Base-by-base conservation (phyloP, 352 stramenopile species). In the Sclerospora graminicola region DNA sequence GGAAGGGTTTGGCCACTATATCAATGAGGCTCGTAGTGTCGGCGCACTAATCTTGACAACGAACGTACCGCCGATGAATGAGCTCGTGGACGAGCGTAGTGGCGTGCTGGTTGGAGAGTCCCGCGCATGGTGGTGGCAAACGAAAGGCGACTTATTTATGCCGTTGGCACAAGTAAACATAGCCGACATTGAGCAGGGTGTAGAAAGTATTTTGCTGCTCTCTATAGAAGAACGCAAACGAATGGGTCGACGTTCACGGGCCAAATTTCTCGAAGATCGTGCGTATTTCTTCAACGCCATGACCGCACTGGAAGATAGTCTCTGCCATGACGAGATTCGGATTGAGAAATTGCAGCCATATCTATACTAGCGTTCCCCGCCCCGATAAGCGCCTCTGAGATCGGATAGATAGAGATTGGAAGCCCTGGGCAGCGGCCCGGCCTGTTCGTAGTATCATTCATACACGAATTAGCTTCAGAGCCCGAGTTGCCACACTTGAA, bases 131-230 rank as follows among this genome's bases (percentile, higher is more conserved):
- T 86, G 73, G 79, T 87, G 79, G 76, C 76, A 87, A 46, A 85
- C 70, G 7, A 85, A 84, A 44, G 79, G 76, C 34, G 74, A 89
- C 43, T 64, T 89, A 63, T 87, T 89, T 63, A 85, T 91, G 76
- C 76, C 70, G 28, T 58, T 89, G 27, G 72, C 71, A 16, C 55
- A 70, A 34, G 74, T 86, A 32, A 55, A 73, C 18, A 40, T 84
- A 26, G 65, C 56, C 4, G 76, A 80, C 18, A 82, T 91, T 31
- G 77, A 85, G 39, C 54, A 54, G 16, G 72, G 70, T 15, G 60
- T 91, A 4, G 74, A 89, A 48, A 58, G 62, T 20, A 80, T 91
- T 39, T 33, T 89, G 45, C 54, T 82, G 32, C 69, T 87, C 48
- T 83, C 60, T 14, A 67, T 86, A 33, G 66, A 84, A 16, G 71